Conservation (phyloP, 2,329 filamentous ascomycete species). For the Pseudogymnoascus sp. region DNA sequence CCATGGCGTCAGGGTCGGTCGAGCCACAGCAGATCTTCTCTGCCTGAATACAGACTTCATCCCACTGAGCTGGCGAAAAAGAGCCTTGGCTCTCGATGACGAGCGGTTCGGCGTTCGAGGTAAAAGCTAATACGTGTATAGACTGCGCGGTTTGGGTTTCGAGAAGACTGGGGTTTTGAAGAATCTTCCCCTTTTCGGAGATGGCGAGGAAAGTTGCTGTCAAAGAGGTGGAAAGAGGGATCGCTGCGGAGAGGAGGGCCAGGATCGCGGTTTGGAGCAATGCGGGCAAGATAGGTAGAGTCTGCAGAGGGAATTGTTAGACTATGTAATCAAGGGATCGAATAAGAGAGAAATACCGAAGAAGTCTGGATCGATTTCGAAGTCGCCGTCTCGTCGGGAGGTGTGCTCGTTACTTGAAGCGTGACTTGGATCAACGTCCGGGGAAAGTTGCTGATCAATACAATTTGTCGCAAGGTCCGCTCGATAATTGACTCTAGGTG, state of each 20-base stretch:
- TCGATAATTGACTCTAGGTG: conserved; percentile 75
- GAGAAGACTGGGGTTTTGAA: conserved; percentile 54
- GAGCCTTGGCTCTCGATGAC: conserved; percentile 73
- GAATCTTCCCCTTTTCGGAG: conserved; percentile 36
- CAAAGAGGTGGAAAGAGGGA: conserved; percentile 69
- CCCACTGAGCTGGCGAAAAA: conserved; percentile 72
- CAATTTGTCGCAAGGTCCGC: conserved; percentile 62
- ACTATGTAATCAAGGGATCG: background rate
- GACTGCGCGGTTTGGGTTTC: conserved; percentile 59
- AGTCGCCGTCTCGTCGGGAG: conserved; percentile 58
- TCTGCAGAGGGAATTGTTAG: conserved; percentile 39
- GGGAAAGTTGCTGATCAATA: conserved; percentile 68
- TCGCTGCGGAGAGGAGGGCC: conserved; percentile 70
- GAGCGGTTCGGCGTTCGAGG: conserved; percentile 63
- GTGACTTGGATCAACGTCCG: conserved; percentile 73
- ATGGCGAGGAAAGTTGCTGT: conserved; percentile 60
- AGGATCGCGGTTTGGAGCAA: conserved; percentile 73
- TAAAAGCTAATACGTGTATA: conserved; percentile 76
- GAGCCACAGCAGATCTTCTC: conserved; percentile 54
- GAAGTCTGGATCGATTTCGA: conserved; percentile 52
- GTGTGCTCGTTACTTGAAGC: conserved; percentile 65
- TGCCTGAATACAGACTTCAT: conserved; percentile 58
- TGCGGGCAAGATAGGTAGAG: conserved; percentile 71
- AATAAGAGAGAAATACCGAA: conserved; percentile 40
- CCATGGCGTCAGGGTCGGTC: conserved; percentile 24